Evolutionary conservation across 305 asterid species (phyloP), one percentile per base, ranked within the genome.

Genomic region (Solanum hybrid): DNA sequence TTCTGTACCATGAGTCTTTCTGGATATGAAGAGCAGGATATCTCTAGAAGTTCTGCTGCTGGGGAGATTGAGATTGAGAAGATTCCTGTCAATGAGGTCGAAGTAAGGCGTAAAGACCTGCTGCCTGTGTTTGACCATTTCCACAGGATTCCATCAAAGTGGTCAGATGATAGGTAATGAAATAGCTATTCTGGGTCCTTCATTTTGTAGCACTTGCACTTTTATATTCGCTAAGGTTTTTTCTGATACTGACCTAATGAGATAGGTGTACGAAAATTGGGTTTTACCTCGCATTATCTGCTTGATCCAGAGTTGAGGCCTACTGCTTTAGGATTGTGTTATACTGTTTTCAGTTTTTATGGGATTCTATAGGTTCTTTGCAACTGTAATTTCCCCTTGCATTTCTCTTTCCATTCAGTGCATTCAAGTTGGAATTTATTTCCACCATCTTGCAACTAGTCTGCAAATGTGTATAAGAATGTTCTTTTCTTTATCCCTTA

Each of bases 81-180:
- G 92, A 91, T 93, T 91, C 90, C 96, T 92, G 92, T 94, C 16
- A 91, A 91, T 91, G 98, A 96, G 93, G 94, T 97, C 51, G 99
- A 98, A 92, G 93, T 96, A 91, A 95, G 91, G 91, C 94, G 92
- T 66, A 94, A 93, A 92, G 96, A 95, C 91, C 92, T 97, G 94
- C 90, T 98, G 91, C 99, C 99, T 90, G 93, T 97, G 80, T 94
- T 93, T 88, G 99, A 98, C 88, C 96, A 95, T 92, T 98, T 96
- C 88, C 97, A 84, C 51, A 85, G 91, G 87, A 80, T 91, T 69
- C 92, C 90, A 9, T 78, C 90, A 20, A 90, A 91, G 87, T 93
- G 92, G 92, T 87, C 71, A 38, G 92, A 88, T 88, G 90, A 90
- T 81, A 92, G 93, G 94, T 93, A 91, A 88, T 86, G 42, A 37